phyloP scores from a whole-genome alignment of 1,284 basidiomycete genomes.

The Pisolithus thermaeus region DNA sequence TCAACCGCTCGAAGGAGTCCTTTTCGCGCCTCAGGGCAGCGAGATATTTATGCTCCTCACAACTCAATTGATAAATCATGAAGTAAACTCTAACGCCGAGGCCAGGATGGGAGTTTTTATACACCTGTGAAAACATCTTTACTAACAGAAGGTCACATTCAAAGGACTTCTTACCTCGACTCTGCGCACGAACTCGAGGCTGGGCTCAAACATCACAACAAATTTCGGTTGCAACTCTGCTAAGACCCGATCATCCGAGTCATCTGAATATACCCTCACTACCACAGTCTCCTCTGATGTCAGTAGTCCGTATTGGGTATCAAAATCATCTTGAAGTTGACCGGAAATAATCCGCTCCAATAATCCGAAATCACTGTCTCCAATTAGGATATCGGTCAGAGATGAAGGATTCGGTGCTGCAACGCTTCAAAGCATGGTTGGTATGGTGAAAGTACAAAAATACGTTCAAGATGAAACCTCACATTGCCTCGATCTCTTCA shows the following conservation, averaged over 20 bases:
- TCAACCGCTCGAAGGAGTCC: constrained; percentile 90
- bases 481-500: constrained; percentile 29
- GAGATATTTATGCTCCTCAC: constrained; percentile 95
- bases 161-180: constrained; percentile 70
- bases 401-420: constrained; percentile 12
- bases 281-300: constrained; percentile 78
- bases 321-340: constrained; percentile 48
- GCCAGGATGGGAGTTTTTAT: constrained; percentile 76
- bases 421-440: constrained; percentile 11
- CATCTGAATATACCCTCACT: constrained; percentile 86
- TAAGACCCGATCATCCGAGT: constrained; percentile 86
- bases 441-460: background rate
- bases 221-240: constrained; percentile 88
- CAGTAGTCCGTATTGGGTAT: constrained; percentile 79
- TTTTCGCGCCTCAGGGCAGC: constrained; percentile 88
- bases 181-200: constrained; percentile 86
- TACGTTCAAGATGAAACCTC: background rate
- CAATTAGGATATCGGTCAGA: constrained; percentile 10
- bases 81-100: constrained; percentile 91
- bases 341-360: constrained; percentile 23
- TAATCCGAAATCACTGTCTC: constrained; percentile 30
- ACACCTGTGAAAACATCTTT: constrained; percentile 51
- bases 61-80: constrained; percentile 88
- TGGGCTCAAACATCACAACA: constrained; percentile 94
- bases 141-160: background rate